Evolutionary conservation across 352 stramenopile species (phyloP).

Genomic region (Globisporangium carolinianum): DNA sequence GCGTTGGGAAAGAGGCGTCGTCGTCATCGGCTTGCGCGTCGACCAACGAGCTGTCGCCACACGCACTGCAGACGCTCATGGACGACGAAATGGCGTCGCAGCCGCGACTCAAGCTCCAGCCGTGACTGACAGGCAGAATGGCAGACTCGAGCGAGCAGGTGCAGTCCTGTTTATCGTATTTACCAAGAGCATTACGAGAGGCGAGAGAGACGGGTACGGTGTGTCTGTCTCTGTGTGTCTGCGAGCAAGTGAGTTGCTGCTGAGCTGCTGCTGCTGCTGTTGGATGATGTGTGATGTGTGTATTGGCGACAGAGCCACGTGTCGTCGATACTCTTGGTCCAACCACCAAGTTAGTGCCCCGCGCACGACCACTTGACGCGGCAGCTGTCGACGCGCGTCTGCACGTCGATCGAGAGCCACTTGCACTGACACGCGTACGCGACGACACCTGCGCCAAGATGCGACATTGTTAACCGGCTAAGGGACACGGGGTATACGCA

Average conservation of each 20-base stretch:
- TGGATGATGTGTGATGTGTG: too few relatives aligned
- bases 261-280: too few relatives aligned
- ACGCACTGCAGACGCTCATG: slow-evolving; percentile 28
- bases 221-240: too few relatives aligned
- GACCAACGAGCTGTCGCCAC: slow-evolving; percentile 8
- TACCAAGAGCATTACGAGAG: too few relatives aligned
- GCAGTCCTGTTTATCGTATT: background rate
- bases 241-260: too few relatives aligned
- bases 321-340: too few relatives aligned
- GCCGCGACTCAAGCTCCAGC: slow-evolving; percentile 38
- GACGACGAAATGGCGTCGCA: slow-evolving; percentile 46
- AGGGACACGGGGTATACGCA: too few relatives aligned
- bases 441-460: slow-evolving; percentile 22
- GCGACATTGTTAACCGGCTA: too few relatives aligned
- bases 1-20: slow-evolving; percentile 20
- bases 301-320: too few relatives aligned
- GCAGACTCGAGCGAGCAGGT: background rate
- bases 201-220: too few relatives aligned
- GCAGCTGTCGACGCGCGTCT: slow-evolving; percentile 39
- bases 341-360: slow-evolving; percentile 29
- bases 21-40: background rate
- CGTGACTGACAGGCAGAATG: background rate
- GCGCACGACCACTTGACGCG: slow-evolving; percentile 71
- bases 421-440: slow-evolving; percentile 82
- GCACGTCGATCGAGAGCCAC: slow-evolving; percentile 53